Evolutionary conservation across 1,284 basidiomycete genomes (phyloP), one percentile per base, ranked within the genome.

Genomic region (Wallemia ichthyophaga): DNA sequence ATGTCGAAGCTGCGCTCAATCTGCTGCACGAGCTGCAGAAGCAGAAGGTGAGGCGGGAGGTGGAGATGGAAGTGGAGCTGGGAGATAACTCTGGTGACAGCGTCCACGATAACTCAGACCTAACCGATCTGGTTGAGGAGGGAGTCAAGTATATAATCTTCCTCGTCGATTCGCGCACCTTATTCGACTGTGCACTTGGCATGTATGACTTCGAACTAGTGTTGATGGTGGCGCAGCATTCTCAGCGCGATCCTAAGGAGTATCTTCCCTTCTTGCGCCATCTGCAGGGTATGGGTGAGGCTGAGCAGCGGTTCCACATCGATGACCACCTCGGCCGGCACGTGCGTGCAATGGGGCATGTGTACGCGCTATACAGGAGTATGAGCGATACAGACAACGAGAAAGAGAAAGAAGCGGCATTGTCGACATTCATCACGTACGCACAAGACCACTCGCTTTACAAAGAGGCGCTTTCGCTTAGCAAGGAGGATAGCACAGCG

Each of bases 81-180:
- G n/a, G n/a, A n/a, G n/a, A n/a, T n/a, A n/a, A n/a, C n/a, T n/a
- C n/a, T n/a, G n/a, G n/a, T n/a, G n/a, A n/a, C n/a, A n/a, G n/a
- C n/a, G n/a, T n/a, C n/a, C n/a, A n/a, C n/a, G n/a, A n/a, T 59
- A 80, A 85, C 72, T 80, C 85, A 83, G 54, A 73, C 9, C 77
- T 85, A 63, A 78, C 82, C 0, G 75, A 79, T 33, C 71, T 87
- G 0, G 85, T 94, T 2, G 88, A 96, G 67, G 89, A 95, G 60
- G 92, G 92, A 1, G 84, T 96, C 66, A 95, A 92, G 69, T 99
- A 98, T 67, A 83, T 98, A 69, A 94, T 99, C 68, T 99, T 96
- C 75, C 77, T 99, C 27, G 87, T 88, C 19, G 88, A 96, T 66
- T 87, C 89, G 0, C 81, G 98, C 65, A 78, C 77, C 62, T 76